A percentile compares a stretch with the other conserved stretches of the same genome.
Conservation (phyloP, 2,329 filamentous ascomycete species). For the Aureobasidium sp. region DNA sequence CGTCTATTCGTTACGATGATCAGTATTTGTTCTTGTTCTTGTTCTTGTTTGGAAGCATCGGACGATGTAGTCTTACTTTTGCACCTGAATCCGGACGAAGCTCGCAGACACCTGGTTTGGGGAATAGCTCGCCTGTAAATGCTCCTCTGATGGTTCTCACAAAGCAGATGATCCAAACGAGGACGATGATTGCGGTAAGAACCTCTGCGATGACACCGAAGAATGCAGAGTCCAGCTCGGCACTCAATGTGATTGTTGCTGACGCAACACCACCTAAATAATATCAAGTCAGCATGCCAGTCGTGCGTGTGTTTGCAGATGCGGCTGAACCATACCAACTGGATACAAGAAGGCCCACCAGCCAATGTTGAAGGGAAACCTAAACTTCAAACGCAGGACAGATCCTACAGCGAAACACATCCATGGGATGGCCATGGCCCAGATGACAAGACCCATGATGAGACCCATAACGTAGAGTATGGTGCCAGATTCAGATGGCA, state of each 20-base stretch:
- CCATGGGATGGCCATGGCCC: constrained; percentile 48
- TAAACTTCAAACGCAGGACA: constrained; percentile 29
- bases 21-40: neutral
- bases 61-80: neutral
- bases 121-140: constrained; percentile 42
- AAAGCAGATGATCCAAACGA: constrained; percentile 49
- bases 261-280: neutral
- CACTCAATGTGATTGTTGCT: constrained; percentile 13
- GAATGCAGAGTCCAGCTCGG: constrained; percentile 46
- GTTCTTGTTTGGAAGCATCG: neutral
- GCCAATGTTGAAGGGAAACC: constrained; percentile 53
- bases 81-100: neutral
- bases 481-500: constrained; percentile 38
- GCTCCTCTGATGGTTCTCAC: constrained; percentile 41
- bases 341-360: constrained; percentile 57
- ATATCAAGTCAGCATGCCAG: neutral
- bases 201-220: constrained; percentile 43
- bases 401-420: constrained; percentile 44
- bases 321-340: neutral
- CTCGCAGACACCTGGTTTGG: constrained; percentile 41
- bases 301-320: neutral
- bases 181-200: constrained; percentile 40
- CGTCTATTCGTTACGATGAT: neutral
- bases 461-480: constrained; percentile 52
- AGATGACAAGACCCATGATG: constrained; percentile 42